Percentiles rank a stretch among this genome's conserved stretches.
Evolutionary conservation across 176 grass and related monocot species (phyloP).

Genomic region (Paspalum notatum): DNA sequence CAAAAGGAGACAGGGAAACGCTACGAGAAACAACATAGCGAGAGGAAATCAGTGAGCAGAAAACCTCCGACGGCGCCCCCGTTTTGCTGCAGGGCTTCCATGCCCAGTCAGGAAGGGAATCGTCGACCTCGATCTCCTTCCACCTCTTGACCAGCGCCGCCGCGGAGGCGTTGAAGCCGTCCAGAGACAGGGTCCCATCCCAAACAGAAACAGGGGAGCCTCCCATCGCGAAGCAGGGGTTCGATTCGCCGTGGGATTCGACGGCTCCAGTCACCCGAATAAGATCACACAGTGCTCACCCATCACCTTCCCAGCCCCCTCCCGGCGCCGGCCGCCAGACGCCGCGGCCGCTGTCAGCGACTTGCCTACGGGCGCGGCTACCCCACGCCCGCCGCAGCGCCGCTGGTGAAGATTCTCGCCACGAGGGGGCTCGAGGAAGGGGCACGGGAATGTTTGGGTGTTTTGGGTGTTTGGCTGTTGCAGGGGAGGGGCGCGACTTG

Average conservation of each 20-base stretch:
- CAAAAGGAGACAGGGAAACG: neutral
- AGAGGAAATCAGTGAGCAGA: neutral
- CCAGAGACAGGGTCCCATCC: constrained; percentile 56
- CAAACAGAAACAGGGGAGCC: constrained; percentile 26
- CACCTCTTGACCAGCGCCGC: constrained; percentile 58
- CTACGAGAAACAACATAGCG: neutral
- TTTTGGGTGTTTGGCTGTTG: no score
- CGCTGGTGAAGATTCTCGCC: no score
- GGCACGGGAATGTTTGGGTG: no score
- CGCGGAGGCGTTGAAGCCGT: constrained; percentile 62
- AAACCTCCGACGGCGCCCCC: constrained; percentile 50
- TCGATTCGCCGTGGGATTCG: no score
- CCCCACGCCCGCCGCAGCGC: no score
- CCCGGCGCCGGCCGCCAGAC: neutral
- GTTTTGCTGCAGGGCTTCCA: constrained; percentile 61
- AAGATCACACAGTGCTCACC: no score
- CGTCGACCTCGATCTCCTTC: constrained; percentile 54
- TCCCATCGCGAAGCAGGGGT: constrained; percentile 44
- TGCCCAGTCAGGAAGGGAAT: constrained; percentile 61
- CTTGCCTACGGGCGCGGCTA: no score
- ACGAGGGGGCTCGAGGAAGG: no score
- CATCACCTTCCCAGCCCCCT: no score
- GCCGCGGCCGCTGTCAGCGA: neutral
- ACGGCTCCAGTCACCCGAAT: no score
- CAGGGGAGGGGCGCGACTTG: no score